Base-by-base conservation (phyloP, 1,139 yeast species). In the Candida smagusa region DNA sequence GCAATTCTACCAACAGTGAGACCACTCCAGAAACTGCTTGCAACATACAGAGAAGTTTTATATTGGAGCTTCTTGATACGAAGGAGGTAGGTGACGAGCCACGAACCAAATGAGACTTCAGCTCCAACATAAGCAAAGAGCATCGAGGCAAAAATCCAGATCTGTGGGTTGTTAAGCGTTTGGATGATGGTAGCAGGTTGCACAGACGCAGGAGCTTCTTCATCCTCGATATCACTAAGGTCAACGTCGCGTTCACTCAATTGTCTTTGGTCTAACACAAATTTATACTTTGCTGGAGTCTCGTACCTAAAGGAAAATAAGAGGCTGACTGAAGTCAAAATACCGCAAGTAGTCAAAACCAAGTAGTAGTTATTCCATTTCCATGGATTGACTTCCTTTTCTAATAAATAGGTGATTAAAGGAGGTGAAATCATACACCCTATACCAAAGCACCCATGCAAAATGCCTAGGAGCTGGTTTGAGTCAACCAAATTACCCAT, bases 391-490 rank as follows among this genome's bases (percentile, higher is more conserved):
- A 58, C 26, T 12, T 53, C 33, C 29, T 55, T 53, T 40, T 62
- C 64, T 22, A 71, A 49, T 30, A 76, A 64, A 37, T 59, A 51
- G 0, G 82, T 69, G n/a, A 78, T 72, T 21, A 77, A 45, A 4
- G 80, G 74, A 0, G 92, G 89, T 1, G 86, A 72, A 0, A 79
- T 61, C 66, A 82, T 74, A 35, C 86, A 78, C 1, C 89, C 88
- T 6, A 80, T 56, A 0, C 90, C 90, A 52, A 80, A 83, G 44
- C 74, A 69, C 0, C 87, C 84, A 59, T 83, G 92, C 46, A 82
- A 54, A 0, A 79, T 56, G 1, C 90, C 90, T 59, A 83, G 61
- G 21, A 81, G 54, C 50, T 80, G 84, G 54, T 82, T 82, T 29
- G 80, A 72, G 44, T 77, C 77, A 6, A 56, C 65, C 36, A 83